phyloP scores from a whole-genome alignment of 116 monocot species.

The Zostera marina region DNA sequence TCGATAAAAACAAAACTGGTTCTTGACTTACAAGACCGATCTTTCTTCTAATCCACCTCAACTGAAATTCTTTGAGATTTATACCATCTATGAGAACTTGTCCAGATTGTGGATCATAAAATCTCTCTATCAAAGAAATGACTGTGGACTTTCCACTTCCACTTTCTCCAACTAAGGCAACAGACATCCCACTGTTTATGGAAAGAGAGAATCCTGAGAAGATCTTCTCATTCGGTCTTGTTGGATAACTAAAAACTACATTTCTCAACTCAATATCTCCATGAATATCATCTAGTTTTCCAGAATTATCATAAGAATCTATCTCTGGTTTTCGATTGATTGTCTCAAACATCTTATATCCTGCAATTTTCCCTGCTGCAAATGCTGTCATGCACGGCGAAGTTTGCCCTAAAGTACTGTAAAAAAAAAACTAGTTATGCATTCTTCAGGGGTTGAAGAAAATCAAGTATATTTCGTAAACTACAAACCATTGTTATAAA shows the following conservation, averaged over 20 bases:
- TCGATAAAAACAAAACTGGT: constrained; percentile 45
- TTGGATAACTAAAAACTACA: constrained; percentile 24
- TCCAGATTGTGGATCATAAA: constrained; percentile 62
- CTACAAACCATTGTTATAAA: too few relatives aligned
- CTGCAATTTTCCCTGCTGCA: constrained; percentile 26
- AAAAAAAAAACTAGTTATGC: background rate
- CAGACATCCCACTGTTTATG: constrained; percentile 33
- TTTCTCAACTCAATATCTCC: constrained; percentile 18
- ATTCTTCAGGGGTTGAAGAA: too few relatives aligned
- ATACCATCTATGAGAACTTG: constrained; percentile 50
- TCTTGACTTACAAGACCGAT: constrained; percentile 79
- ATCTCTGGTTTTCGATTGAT: constrained; percentile 20
- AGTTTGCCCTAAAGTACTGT: constrained; percentile 34
- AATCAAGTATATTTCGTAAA: too few relatives aligned
- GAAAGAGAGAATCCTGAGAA: constrained; percentile 14
- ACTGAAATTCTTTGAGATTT: constrained; percentile 36
- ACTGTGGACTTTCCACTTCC: constrained; percentile 80
- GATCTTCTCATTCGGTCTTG: constrained; percentile 25
- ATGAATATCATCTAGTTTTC: constrained; percentile 11
- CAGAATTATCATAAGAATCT: constrained; percentile 14
- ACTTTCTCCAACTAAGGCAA: constrained; percentile 65
- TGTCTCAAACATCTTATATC: constrained; percentile 28
- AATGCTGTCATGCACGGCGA: constrained; percentile 33
- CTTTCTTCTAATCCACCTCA: constrained; percentile 61
- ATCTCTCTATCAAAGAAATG: constrained; percentile 50